Percentiles rank a stretch among this genome's conserved stretches.
phyloP scores from a whole-genome alignment of 352 stramenopile genomes.

The Phytopythium litorale region DNA sequence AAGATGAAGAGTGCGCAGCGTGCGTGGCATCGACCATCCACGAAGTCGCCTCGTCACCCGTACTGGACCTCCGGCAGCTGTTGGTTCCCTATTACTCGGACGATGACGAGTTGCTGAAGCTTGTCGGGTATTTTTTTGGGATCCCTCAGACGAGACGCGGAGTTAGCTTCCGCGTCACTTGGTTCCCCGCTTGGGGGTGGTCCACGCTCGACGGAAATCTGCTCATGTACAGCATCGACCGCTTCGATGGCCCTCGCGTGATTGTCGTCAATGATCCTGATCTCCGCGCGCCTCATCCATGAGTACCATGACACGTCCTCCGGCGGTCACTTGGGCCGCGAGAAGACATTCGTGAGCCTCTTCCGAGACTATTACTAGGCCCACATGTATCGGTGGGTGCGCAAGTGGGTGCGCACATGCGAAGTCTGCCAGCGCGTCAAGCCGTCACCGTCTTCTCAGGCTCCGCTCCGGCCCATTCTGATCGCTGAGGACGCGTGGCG shows the following conservation, averaged over 20 bases:
- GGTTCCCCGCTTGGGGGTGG: no score
- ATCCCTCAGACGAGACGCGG: no score
- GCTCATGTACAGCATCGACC: conserved; percentile 10
- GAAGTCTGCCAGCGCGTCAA: conserved; percentile 24
- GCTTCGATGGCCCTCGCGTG: conserved; percentile 1
- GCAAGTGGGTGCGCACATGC: conserved; percentile 22
- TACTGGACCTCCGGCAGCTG: no score
- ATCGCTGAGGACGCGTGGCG: conserved; percentile 7
- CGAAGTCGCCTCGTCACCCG: no score
- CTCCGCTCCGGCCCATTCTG: conserved; percentile 6
- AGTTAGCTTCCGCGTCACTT: no score
- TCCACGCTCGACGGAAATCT: conserved; percentile 7
- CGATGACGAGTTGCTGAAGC: neutral
- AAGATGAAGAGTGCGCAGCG: neutral
- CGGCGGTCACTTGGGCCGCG: conserved; percentile 16
- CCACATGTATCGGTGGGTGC: conserved; percentile 27
- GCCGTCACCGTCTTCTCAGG: neutral
- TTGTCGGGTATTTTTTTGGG: no score
- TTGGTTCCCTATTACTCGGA: neutral
- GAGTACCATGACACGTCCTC: conserved; percentile 14
- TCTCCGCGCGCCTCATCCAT: conserved; percentile 11
- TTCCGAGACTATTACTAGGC: conserved; percentile 18
- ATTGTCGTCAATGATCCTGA: conserved; percentile 11
- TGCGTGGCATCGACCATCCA: no score
- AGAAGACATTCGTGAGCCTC: conserved; percentile 21